A percentile compares a stretch with the other conserved stretches of the same genome.
These are phyloP conservation scores for Aquilaria yunnanensis DNA, from an alignment of 345 rosid genomes.

Conservation along the genomic window DNA sequence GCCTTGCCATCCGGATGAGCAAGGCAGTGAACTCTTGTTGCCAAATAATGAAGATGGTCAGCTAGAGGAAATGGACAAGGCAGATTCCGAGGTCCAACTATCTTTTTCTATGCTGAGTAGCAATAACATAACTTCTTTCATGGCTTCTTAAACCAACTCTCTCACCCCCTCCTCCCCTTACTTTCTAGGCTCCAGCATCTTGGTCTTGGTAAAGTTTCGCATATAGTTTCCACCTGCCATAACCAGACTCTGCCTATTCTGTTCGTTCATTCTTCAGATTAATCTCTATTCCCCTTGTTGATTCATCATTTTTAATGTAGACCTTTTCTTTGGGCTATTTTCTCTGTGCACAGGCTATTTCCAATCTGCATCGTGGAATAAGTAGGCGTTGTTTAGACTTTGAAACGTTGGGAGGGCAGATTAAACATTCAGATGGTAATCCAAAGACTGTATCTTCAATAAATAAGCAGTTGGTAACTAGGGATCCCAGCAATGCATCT, in stretches of 20 bases:
- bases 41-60: conserved; percentile 14
- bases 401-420: conserved; percentile 47
- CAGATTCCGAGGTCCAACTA: conserved; percentile 11
- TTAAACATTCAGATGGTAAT: conserved; percentile 31
- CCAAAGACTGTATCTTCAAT: conserved; percentile 26
- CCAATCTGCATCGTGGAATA: conserved; percentile 65
- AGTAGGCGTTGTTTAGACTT: conserved; percentile 89
- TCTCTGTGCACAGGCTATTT: conserved; percentile 33
- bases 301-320: no score
- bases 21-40: no score
- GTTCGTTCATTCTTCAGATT: neutral
- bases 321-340: conserved; percentile 6
- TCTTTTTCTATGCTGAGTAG: no score
- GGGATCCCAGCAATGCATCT: conserved; percentile 36
- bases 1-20: conserved; percentile 22
- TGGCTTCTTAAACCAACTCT: no score
- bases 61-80: conserved; percentile 15
- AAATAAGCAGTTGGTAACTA: conserved; percentile 28
- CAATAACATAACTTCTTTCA: no score
- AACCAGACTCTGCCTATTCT: neutral
- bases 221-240: no score
- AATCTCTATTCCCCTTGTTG: no score
- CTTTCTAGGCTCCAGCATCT: no score
- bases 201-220: no score
- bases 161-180: no score